Evolutionary conservation across 495 filamentous ascomycete species (phyloP), one percentile per base, ranked within the genome.

Genomic region (Penicillium longicatenatum): DNA sequence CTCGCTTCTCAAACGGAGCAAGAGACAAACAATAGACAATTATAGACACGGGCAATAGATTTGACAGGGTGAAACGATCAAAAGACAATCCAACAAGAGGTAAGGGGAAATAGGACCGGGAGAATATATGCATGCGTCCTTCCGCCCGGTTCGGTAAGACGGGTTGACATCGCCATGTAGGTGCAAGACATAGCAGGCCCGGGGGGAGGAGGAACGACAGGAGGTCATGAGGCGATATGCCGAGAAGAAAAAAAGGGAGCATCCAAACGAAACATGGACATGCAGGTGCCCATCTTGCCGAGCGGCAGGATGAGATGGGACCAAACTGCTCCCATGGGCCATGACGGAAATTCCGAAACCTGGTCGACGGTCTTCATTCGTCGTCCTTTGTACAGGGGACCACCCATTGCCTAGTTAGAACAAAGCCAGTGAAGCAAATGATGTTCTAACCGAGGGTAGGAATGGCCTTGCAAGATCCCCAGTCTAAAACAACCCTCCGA

Each of bases 31-130:
- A 64, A 42, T 43, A 56, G 37, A 65, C 64, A 26, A 70, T 70
- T 70, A 70, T 70, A 65, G 62, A 70, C 67, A 70, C 49, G 52
- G 60, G 52, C 64, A 63, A 53, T 70, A 70, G 62, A 67, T 70
- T 58, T 22, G 47, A 54, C 57, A 52, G 29, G 55, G 29, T 49
- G 50, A 58, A 67, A 65, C 52, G 61, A 63, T 46, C 39, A 64
- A 56, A 57, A 35, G 44, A 54, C 31, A 60, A 39, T 39, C 37
- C 56, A 45, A 47, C 41, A 58, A 33, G 35, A 41, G 22, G 44
- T 30, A 33, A 2, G 51, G 59, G 51, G 59, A 52, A 47, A 57
- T 58, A 51, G 21, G 60, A 55, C 35, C 59, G 57, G 51, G 52
- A 50, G 54, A 63, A 64, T 68, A 70, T 70, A 67, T 70, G 65